Percentiles rank a stretch among this genome's conserved stretches.
Conservation (phyloP, 2,329 filamentous ascomycete species). For the Karstenula rhodostoma region DNA sequence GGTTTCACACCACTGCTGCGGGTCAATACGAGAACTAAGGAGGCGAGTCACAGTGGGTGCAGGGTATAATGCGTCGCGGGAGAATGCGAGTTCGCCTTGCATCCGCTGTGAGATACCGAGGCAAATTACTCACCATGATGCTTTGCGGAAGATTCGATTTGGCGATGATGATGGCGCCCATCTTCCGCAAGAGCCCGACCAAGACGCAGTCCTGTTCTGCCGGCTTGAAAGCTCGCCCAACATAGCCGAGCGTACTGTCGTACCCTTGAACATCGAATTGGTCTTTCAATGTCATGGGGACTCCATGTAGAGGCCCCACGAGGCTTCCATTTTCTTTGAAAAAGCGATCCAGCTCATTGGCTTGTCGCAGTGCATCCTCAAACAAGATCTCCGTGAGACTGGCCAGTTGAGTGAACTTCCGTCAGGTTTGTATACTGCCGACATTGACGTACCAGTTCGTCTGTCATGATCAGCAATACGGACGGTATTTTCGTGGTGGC, state of each 20-base stretch:
- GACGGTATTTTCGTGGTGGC: not conserved
- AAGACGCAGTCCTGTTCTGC: conserved; percentile 60
- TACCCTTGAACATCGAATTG: conserved; percentile 59
- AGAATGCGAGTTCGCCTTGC: not conserved
- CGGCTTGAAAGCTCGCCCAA: conserved; percentile 66
- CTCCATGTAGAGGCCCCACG: conserved; percentile 57
- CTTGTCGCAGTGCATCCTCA: conserved; percentile 52
- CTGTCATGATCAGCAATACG: conserved; percentile 34
- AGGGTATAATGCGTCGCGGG: not conserved
- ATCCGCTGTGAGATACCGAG: not conserved
- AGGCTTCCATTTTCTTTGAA: conserved; percentile 46
- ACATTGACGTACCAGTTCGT: conserved; percentile 51
- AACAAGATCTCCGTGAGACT: conserved; percentile 59
- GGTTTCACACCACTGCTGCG: conserved; percentile 66
- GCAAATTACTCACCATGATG: conserved; percentile 56
- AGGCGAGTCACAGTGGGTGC: conserved; percentile 27
- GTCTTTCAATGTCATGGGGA: conserved; percentile 59
- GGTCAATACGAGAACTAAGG: conserved; percentile 52
- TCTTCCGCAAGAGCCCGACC: conserved; percentile 65
- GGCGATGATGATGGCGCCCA: conserved; percentile 57
- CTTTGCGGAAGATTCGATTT: conserved; percentile 65
- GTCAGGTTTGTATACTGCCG: conserved; percentile 53
- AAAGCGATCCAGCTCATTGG: conserved; percentile 53
- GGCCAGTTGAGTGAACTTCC: conserved; percentile 57
- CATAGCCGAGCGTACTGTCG: conserved; percentile 65